Percentiles rank a stretch among this genome's conserved stretches.
phyloP scores from a whole-genome alignment of 345 rosid species.

The Isatis tinctoria region DNA sequence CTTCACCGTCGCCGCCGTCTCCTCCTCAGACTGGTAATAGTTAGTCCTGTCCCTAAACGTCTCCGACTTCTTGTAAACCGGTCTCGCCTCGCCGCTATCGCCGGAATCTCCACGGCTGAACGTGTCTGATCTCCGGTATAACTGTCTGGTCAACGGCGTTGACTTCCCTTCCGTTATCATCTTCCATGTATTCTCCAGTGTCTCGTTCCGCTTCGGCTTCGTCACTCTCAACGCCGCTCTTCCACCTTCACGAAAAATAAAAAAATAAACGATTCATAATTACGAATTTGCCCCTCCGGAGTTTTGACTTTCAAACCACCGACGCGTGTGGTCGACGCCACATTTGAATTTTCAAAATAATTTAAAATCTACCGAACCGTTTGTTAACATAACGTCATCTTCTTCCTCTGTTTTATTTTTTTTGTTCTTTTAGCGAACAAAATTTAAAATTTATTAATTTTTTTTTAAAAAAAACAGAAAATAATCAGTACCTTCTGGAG shows the following conservation, averaged over 20 bases:
- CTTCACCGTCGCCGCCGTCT: constrained; percentile 1
- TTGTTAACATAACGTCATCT: constrained; percentile 3
- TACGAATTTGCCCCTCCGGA: neutral
- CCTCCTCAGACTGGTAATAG: constrained; percentile 32
- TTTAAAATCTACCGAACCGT: constrained; percentile 16
- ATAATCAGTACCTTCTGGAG: constrained; percentile 21
- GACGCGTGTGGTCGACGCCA: constrained; percentile 16
- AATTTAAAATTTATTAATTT: neutral
- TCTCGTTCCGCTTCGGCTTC: constrained; percentile 50
- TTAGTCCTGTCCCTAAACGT: constrained; percentile 71
- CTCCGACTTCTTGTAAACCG: constrained; percentile 49
- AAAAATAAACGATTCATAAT: neutral
- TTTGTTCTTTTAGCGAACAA: neutral
- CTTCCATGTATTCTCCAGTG: constrained; percentile 82
- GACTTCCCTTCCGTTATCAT: constrained; percentile 69
- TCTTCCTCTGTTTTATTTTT: neutral
- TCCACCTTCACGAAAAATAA: neutral
- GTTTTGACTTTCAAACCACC: neutral
- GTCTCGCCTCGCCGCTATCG: constrained; percentile 1
- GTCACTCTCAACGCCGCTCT: constrained; percentile 20
- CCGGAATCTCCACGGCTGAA: constrained; percentile 16
- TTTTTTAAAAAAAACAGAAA: neutral
- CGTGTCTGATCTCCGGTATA: constrained; percentile 58
- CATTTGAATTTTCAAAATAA: constrained; percentile 18
- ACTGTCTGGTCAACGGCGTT: constrained; percentile 59